phyloP scores from a whole-genome alignment of 768 basidiomycete genomes.

The Sporobolomyces pararoseus region DNA sequence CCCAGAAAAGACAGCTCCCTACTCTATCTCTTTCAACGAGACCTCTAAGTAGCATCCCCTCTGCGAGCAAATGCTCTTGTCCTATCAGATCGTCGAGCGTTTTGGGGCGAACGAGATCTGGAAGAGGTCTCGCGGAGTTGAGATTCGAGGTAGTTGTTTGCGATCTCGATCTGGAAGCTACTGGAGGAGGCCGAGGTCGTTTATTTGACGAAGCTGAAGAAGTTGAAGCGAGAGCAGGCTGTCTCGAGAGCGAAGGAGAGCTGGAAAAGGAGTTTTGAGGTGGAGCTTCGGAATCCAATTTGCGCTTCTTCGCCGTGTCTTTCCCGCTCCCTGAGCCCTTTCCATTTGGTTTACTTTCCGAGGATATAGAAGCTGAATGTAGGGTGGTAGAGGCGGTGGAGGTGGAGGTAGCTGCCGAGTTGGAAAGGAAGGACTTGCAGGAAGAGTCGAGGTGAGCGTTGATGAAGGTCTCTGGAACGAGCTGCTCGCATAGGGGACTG shows the following conservation, averaged over 20 bases:
- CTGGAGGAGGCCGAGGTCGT: constrained; percentile 18
- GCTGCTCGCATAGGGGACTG: constrained; percentile 57
- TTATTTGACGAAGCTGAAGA: background rate
- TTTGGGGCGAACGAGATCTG: constrained; percentile 68
- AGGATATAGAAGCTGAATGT: background rate
- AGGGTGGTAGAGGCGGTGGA: background rate
- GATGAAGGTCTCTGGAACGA: constrained; percentile 53
- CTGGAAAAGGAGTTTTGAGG: background rate
- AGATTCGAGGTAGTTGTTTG: constrained; percentile 44
- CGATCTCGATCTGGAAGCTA: background rate
- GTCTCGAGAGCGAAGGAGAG: background rate
- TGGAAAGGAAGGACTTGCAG: constrained; percentile 49
- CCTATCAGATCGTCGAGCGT: constrained; percentile 67
- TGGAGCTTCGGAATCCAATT: background rate
- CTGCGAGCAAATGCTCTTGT: constrained; percentile 62
- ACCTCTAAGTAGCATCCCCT: constrained; percentile 59
- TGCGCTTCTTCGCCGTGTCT: constrained; percentile 16
- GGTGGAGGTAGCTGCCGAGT: constrained; percentile 5
- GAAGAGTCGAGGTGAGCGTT: constrained; percentile 58
- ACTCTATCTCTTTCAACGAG: constrained; percentile 56
- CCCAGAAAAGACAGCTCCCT: constrained; percentile 54
- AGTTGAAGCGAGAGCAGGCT: background rate
- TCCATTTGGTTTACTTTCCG: background rate
- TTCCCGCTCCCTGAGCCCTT: background rate
- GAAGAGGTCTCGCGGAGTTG: constrained; percentile 57